A percentile compares a stretch with the other conserved stretches of the same genome.
These are phyloP conservation scores for Primulina eburnea DNA, from an alignment of 257 asterid species.

Conservation along the genomic window DNA sequence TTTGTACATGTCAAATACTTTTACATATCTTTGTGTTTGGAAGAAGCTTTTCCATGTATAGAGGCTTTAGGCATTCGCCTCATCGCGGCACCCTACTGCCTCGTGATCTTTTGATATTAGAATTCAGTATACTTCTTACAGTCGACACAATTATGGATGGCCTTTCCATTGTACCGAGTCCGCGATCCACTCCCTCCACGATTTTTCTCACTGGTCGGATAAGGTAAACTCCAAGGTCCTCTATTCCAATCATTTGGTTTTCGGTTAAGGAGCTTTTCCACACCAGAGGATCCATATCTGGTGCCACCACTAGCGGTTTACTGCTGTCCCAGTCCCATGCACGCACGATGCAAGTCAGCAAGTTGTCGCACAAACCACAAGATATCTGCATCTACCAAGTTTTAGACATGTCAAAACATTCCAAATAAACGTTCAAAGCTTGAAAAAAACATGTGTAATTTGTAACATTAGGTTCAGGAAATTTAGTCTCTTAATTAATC, in stretches of 20 bases:
- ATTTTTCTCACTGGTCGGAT: slow-evolving; percentile 76
- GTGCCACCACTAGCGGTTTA: slow-evolving; percentile 82
- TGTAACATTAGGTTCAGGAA: background rate
- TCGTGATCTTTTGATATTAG: too few species aligned
- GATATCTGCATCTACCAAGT: slow-evolving; percentile 47
- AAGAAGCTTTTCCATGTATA: too few species aligned
- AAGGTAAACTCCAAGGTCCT: slow-evolving; percentile 77
- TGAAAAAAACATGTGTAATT: too few species aligned
- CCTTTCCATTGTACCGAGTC: slow-evolving; percentile 89
- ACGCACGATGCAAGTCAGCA: slow-evolving; percentile 78
- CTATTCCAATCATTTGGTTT: slow-evolving; percentile 59
- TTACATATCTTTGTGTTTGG: too few species aligned
- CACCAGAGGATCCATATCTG: slow-evolving; percentile 86
- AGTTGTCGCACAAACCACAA: slow-evolving; percentile 86
- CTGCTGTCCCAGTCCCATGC: slow-evolving; percentile 69
- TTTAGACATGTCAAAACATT: too few species aligned
- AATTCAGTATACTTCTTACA: slow-evolving; percentile 15
- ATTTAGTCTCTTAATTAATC: background rate
- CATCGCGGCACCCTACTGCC: too few species aligned
- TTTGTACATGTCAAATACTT: too few species aligned
- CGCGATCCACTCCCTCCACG: slow-evolving; percentile 85
- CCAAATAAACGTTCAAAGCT: too few species aligned
- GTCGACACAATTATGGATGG: slow-evolving; percentile 64
- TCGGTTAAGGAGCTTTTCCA: slow-evolving; percentile 85
- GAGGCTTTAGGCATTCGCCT: too few species aligned